These are phyloP conservation scores for Pythium phragmitis DNA, from an alignment of 352 stramenopile species.

Conservation along the genomic window DNA sequence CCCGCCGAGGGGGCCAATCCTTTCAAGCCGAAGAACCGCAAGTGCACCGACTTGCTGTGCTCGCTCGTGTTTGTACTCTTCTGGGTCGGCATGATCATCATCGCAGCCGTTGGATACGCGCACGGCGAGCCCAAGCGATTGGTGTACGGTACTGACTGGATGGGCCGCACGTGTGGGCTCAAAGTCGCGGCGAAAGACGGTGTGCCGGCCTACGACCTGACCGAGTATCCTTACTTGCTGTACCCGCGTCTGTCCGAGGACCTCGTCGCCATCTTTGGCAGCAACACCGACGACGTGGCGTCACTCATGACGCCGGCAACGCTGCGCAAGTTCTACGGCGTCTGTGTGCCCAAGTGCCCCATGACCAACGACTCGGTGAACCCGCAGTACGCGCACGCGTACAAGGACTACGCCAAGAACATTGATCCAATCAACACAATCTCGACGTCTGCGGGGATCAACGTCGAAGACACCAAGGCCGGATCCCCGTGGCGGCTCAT, in stretches of 20 bases:
- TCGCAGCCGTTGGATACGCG: constrained; percentile 59
- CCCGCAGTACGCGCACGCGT: constrained; percentile 59
- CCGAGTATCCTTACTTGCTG: constrained; percentile 62
- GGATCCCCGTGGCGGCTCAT: constrained; percentile 62
- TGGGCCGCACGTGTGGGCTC: constrained; percentile 63
- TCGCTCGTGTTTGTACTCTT: constrained; percentile 38
- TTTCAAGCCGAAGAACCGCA: constrained; percentile 71
- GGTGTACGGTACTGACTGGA: constrained; percentile 76
- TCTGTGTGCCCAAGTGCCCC: constrained; percentile 51
- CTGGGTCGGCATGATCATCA: constrained; percentile 63
- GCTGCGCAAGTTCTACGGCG: constrained; percentile 46
- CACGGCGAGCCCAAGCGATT: constrained; percentile 72
- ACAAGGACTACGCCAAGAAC: constrained; percentile 46
- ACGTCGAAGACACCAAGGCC: constrained; percentile 48
- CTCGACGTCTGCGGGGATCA: constrained; percentile 21
- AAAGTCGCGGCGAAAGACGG: constrained; percentile 40
- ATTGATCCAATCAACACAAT: constrained; percentile 39
- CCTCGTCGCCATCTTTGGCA: constrained; percentile 32
- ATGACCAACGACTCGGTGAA: constrained; percentile 37
- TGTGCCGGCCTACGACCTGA: constrained; percentile 64
- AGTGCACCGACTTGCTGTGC: constrained; percentile 73
- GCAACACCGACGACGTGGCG: constrained; percentile 17
- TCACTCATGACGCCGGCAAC: constrained; percentile 25
- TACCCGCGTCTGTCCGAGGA: constrained; percentile 71
- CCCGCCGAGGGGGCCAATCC: constrained; percentile 41